phyloP scores from a whole-genome alignment of 768 basidiomycete genomes.

The Ramaria sp. region DNA sequence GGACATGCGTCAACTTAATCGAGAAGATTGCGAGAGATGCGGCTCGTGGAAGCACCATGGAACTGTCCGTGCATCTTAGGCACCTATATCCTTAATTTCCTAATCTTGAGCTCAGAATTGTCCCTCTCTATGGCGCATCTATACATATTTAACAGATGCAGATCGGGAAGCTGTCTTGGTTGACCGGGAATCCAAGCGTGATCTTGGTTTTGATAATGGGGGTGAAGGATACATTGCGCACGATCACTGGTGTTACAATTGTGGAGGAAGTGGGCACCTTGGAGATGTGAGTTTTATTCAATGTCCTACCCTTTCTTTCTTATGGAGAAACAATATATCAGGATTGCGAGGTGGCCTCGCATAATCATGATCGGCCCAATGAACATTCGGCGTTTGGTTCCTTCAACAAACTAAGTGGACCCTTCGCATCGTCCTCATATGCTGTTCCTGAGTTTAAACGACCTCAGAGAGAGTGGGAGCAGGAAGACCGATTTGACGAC shows the following conservation, averaged over 20 bases:
- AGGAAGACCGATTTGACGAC: slow-evolving; percentile 27
- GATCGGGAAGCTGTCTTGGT: slow-evolving; percentile 36
- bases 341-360: slow-evolving; percentile 48
- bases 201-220: slow-evolving; percentile 48
- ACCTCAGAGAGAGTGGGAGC: slow-evolving; percentile 34
- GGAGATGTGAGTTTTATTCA: slow-evolving; percentile 52
- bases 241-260: slow-evolving; percentile 79
- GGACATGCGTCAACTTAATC: slow-evolving; percentile 47
- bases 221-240: slow-evolving; percentile 69
- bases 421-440: slow-evolving; percentile 39
- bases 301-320: neutral
- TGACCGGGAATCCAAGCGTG: slow-evolving; percentile 38
- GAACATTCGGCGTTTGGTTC: slow-evolving; percentile 62
- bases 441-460: slow-evolving; percentile 23
- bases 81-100: neutral
- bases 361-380: slow-evolving; percentile 28
- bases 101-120: slow-evolving; percentile 49
- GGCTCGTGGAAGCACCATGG: slow-evolving; percentile 51
- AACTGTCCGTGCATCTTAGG: slow-evolving; percentile 33
- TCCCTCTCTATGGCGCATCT: slow-evolving; percentile 72
- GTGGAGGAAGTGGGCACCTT: slow-evolving; percentile 60
- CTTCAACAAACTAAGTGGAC: slow-evolving; percentile 51
- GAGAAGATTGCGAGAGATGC: slow-evolving; percentile 58
- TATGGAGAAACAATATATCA: slow-evolving; percentile 17
- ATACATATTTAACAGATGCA: slow-evolving; percentile 54